A percentile compares a stretch with the other conserved stretches of the same genome.
phyloP scores from a whole-genome alignment of 495 filamentous ascomycete species.

The Xanthoparmelia taractica region DNA sequence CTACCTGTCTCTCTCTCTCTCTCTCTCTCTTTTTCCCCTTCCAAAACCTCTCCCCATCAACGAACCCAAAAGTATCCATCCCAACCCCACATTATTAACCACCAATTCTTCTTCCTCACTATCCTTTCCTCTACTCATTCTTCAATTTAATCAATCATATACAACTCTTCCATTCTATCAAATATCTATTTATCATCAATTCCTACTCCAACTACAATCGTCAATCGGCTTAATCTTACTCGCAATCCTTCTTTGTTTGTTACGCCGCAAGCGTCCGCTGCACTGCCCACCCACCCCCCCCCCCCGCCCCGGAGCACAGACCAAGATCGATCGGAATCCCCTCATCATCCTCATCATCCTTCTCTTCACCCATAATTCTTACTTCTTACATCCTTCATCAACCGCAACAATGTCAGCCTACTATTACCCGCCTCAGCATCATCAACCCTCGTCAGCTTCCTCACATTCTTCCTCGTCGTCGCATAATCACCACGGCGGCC shows the following conservation, averaged over 20 bases:
- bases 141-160: background rate
- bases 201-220: background rate
- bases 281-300: too few relatives aligned
- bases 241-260: slow-evolving; percentile 7
- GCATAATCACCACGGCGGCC: slow-evolving; percentile 73
- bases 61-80: too few relatives aligned
- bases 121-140: too few relatives aligned
- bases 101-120: background rate
- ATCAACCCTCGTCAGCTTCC: slow-evolving; percentile 50
- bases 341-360: slow-evolving; percentile 12
- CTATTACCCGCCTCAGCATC: slow-evolving; percentile 57
- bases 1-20: background rate
- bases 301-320: slow-evolving; percentile 10
- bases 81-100: background rate
- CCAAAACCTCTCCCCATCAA: background rate
- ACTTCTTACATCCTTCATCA: background rate
- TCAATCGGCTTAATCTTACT: slow-evolving; percentile 1
- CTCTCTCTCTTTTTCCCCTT: background rate
- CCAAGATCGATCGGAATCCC: slow-evolving; percentile 2
- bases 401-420: slow-evolving; percentile 63
- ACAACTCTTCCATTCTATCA: background rate
- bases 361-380: background rate
- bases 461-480: slow-evolving; percentile 47
- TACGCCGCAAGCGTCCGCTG: slow-evolving; percentile 15
- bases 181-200: background rate